Percentiles rank a stretch among this genome's conserved stretches.
Evolutionary conservation across 495 filamentous ascomycete genomes (phyloP).

Genomic region (Penicillium cataractarum): DNA sequence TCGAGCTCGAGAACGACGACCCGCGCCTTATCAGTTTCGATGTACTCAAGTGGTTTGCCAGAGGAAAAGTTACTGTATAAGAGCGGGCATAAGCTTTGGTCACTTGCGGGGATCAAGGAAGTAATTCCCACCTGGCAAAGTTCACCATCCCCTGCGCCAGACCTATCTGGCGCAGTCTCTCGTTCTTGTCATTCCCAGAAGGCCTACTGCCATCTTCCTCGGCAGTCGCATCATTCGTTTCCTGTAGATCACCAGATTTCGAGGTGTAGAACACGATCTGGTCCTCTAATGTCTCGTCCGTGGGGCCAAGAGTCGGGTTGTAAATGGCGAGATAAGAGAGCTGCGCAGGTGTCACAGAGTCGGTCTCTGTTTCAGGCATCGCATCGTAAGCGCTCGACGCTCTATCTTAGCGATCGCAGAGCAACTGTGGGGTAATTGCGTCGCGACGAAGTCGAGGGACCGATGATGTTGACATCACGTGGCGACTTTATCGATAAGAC

Average conservation of each 20-base stretch:
- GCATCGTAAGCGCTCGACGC: conserved; percentile 28
- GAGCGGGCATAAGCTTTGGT: conserved; percentile 16
- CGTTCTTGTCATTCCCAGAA: conserved; percentile 69
- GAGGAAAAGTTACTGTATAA: conserved; percentile 71
- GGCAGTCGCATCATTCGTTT: conserved; percentile 41
- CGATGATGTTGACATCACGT: conserved; percentile 48
- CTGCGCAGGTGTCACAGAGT: conserved; percentile 70
- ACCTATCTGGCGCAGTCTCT: conserved; percentile 89
- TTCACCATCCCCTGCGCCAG: conserved; percentile 96
- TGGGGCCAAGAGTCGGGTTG: conserved; percentile 85
- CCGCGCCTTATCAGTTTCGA: conserved; percentile 87
- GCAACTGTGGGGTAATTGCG: conserved; percentile 12
- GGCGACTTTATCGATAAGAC: conserved; percentile 36
- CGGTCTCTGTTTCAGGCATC: conserved; percentile 45
- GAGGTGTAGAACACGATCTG: conserved; percentile 92
- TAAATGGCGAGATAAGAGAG: conserved; percentile 91
- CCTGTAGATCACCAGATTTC: conserved; percentile 34
- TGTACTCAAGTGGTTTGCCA: conserved; percentile 72
- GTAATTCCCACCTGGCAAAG: conserved; percentile 69
- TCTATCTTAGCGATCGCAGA: conserved; percentile 13
- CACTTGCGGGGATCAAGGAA: conserved; percentile 16
- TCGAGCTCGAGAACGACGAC: conserved; percentile 85
- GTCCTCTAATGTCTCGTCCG: conserved; percentile 84
- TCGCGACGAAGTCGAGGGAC: conserved; percentile 13
- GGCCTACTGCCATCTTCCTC: conserved; percentile 61